phyloP scores from a whole-genome alignment of 305 asterid species.

The Plantago rigida region DNA sequence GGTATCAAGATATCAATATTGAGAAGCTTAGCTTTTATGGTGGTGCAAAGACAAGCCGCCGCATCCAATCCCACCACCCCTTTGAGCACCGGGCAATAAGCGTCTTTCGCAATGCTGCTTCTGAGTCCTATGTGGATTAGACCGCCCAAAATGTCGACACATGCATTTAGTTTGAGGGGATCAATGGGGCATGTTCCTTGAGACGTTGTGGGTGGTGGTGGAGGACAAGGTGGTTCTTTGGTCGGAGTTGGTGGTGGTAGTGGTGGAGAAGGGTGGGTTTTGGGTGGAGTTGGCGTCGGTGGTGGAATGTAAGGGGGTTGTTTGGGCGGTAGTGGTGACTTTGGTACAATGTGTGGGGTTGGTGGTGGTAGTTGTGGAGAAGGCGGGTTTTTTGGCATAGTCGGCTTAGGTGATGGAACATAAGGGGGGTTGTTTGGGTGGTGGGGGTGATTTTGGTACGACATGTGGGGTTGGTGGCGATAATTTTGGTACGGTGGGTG shows the following conservation, averaged over 20 bases:
- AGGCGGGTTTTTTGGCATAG: neutral
- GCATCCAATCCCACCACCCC: slow-evolving; percentile 58
- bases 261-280: neutral
- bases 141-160: slow-evolving; percentile 53
- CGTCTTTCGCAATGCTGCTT: slow-evolving; percentile 32
- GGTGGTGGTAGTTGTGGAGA: neutral
- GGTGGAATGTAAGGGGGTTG: slow-evolving; percentile 8
- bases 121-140: slow-evolving; percentile 51
- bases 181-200: slow-evolving; percentile 47
- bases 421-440: too few species aligned
- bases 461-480: slow-evolving; percentile 9
- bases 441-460: neutral
- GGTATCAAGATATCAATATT: slow-evolving; percentile 24
- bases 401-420: too few species aligned
- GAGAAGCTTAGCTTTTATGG: slow-evolving; percentile 55
- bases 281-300: neutral
- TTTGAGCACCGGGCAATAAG: slow-evolving; percentile 49
- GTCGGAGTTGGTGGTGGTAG: slow-evolving; percentile 22
- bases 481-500: neutral
- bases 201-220: slow-evolving; percentile 26
- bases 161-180: slow-evolving; percentile 44
- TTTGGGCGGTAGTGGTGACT: too few species aligned
- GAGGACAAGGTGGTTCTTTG: slow-evolving; percentile 21
- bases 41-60: slow-evolving; percentile 62
- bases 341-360: too few species aligned